phyloP scores from a whole-genome alignment of 73 alveolate genomes.

The Paraurostyla sp. region DNA sequence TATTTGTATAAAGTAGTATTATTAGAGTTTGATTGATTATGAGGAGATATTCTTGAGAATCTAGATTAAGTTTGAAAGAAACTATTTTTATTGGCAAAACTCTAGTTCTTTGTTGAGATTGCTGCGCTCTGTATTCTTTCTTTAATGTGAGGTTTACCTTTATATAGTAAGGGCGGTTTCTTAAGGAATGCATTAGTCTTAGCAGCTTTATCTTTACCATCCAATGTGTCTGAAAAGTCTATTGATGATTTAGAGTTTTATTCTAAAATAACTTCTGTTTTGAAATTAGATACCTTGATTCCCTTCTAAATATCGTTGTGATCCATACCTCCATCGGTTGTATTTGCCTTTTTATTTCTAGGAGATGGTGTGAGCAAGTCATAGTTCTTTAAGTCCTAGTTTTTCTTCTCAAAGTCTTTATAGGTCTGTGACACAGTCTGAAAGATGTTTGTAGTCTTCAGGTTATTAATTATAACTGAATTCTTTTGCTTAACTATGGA shows the following conservation, averaged over 20 bases:
- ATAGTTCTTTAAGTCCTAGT: not conserved
- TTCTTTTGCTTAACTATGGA: constrained; percentile 5
- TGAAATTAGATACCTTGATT: too few species aligned
- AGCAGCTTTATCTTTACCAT: too few species aligned
- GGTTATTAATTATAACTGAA: not conserved
- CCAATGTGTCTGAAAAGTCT: too few species aligned
- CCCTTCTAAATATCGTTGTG: too few species aligned
- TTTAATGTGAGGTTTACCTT: not conserved
- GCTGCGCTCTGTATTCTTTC: not conserved
- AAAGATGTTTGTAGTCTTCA: not conserved
- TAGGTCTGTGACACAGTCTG: not conserved
- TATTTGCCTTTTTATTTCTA: too few species aligned
- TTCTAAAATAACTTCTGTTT: too few species aligned
- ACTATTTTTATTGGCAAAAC: not conserved
- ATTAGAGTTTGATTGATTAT: not conserved
- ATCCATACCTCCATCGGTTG: too few species aligned
- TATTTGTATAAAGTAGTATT: not conserved
- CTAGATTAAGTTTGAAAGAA: not conserved
- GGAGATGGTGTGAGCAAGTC: constrained; percentile 13
- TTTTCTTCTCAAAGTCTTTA: not conserved
- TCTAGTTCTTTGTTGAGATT: not conserved
- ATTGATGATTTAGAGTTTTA: too few species aligned
- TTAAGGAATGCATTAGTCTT: too few species aligned
- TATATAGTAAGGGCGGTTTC: not conserved
- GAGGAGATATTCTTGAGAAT: constrained; percentile 1